Base-by-base conservation (phyloP, 1,284 basidiomycete genomes). In the Leucoagaricus sp. region DNA sequence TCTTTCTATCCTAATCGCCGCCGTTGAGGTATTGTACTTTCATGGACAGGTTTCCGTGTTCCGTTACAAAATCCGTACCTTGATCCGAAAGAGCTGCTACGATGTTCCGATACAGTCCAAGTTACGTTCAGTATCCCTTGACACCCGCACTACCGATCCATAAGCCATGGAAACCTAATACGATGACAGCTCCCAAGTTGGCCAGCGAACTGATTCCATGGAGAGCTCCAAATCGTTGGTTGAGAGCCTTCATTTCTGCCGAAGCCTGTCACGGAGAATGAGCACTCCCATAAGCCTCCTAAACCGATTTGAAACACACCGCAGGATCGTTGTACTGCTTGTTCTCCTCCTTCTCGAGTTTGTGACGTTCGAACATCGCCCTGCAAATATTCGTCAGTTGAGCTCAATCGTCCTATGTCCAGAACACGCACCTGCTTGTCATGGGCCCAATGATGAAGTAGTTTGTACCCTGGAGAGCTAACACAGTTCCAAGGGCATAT, bases 301-400 rank as follows among this genome's bases (percentile, higher is more conserved):
- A 15, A 46, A 40, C 12, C n/a, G 7, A n/a, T 52, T 33, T 8
- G 13, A 44, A 46, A 42, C 54, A 44, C 68, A 91, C 90, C 41
- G 76, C 81, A 17, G 79, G 67, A 48, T 87, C 85, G 63, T 80
- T 83, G 67, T 86, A 84, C 23, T 72, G 67, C 70, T 89, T 90
- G 40, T 85, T 85, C 70, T 93, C 89, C 40, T 82, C 76, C 66
- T 89, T 87, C 75, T 93, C 90, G 49, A 87, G 74, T 62, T 77
- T 84, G 61, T 90, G 85, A 55, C 90, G 80, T 68, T 86, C 71
- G 68, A 87, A 84, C 85, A 89, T 88, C 15, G 83, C 82, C 68
- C 86, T 90, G 59, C 17, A 34, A 2, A 44, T 46, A 25, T 58
- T 23, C 33, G 41, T 17, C 45, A 29, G 47, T 34, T 45, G 29